phyloP scores from a whole-genome alignment of 1,284 basidiomycete genomes.

The Melampsora americana region DNA sequence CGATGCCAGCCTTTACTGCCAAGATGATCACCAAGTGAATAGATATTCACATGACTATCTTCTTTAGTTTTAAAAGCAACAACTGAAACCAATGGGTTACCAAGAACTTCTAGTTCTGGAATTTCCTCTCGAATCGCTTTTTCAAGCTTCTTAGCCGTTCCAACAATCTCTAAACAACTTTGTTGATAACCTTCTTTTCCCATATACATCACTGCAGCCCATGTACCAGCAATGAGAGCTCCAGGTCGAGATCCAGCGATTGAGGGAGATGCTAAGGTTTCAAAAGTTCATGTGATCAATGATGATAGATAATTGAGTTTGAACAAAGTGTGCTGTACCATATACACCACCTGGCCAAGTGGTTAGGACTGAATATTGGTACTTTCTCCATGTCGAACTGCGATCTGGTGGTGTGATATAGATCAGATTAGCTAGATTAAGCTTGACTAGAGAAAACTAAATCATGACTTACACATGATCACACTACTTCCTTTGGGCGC shows the following conservation, averaged over 20 bases:
- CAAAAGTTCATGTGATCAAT: neutral
- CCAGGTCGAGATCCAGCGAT: conserved; percentile 66
- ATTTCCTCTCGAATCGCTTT: conserved; percentile 66
- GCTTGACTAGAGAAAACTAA: neutral
- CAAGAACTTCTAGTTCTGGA: conserved; percentile 75
- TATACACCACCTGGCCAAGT: conserved; percentile 54
- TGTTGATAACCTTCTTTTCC: conserved; percentile 87
- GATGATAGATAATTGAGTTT: neutral
- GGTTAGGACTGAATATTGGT: conserved; percentile 54
- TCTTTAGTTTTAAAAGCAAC: conserved; percentile 69
- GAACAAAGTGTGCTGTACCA: conserved; percentile 12
- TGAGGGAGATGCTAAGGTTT: conserved; percentile 48
- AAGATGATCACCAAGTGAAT: conserved; percentile 89
- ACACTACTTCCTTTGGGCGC: conserved; percentile 65
- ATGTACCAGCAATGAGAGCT: conserved; percentile 86
- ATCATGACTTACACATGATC: conserved; percentile 18
- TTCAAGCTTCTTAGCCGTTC: conserved; percentile 67
- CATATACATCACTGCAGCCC: conserved; percentile 92
- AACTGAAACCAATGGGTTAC: conserved; percentile 82
- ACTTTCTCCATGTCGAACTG: conserved; percentile 48
- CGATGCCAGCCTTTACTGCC: conserved; percentile 59
- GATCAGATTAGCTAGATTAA: conserved; percentile 29
- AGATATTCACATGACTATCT: conserved; percentile 62
- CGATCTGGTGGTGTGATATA: conserved; percentile 48
- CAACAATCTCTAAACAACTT: conserved; percentile 80